Evolutionary conservation across 805 yeast species (phyloP).

Genomic region (Zygosaccharomyces bailii): DNA sequence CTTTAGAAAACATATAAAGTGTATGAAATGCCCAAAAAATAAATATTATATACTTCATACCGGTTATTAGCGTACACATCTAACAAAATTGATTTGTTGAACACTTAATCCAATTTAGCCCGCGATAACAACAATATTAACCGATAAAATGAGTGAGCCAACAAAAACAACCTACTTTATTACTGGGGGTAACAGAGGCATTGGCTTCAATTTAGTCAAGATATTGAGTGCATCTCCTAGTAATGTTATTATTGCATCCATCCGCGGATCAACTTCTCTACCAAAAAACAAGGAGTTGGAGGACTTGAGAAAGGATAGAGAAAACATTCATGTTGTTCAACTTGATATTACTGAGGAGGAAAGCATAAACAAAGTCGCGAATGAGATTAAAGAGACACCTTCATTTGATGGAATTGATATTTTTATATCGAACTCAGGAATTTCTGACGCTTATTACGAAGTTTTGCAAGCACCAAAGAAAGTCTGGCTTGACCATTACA

Average conservation of each 20-base stretch:
- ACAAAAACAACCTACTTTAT: slow-evolving; percentile 28
- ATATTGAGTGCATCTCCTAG: slow-evolving; percentile 22
- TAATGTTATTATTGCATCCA: slow-evolving; percentile 25
- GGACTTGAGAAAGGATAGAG: slow-evolving; percentile 14
- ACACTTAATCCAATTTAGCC: not conserved
- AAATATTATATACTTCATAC: not conserved
- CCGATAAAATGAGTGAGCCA: not conserved
- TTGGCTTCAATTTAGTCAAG: slow-evolving; percentile 35
- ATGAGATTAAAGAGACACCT: slow-evolving; percentile 17
- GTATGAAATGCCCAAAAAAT: not conserved
- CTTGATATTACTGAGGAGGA: slow-evolving; percentile 24
- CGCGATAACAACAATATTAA: not conserved
- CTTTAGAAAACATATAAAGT: not conserved
- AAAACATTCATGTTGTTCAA: slow-evolving; percentile 22
- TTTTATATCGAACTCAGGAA: slow-evolving; percentile 34
- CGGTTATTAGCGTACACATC: not conserved
- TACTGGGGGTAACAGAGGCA: slow-evolving; percentile 40
- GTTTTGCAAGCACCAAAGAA: slow-evolving; percentile 15
- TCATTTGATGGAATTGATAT: slow-evolving; percentile 29
- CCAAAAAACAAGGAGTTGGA: slow-evolving; percentile 21
- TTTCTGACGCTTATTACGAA: slow-evolving; percentile 27
- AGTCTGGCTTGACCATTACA: slow-evolving; percentile 13
- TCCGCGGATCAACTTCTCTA: slow-evolving; percentile 2
- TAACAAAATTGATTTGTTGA: not conserved
- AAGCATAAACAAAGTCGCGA: slow-evolving; percentile 20